Base-by-base conservation (phyloP, 352 stramenopile genomes). In the Pythium coloratum region DNA sequence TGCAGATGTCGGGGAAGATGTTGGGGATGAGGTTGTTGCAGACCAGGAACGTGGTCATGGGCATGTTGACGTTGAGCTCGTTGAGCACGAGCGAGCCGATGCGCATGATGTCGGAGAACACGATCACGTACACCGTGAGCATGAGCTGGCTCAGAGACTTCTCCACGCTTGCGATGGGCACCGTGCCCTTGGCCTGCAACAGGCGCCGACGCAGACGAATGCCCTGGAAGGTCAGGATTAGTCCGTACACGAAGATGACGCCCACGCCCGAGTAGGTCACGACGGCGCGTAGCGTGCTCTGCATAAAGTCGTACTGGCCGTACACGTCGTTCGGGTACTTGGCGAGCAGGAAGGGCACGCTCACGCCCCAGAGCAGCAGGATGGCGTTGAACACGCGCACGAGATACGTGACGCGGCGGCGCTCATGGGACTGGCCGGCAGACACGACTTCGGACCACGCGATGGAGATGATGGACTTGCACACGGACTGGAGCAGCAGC, bases 1-100 rank as follows among this genome's bases (percentile, higher is more conserved):
- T 92, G 76, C 86, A 96, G 66, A 96, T 90, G 30, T 83, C 84
- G n/a, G 88, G 86, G 66, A 96, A 94, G 57, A 95, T 84, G 66
- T 80, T 88, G 32, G 87, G 87, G 60, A 92, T 78, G 57, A 95
- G 78, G 66, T 78, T 89, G 70, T 90, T 90, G 46, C 84, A 75
- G 33, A 94, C 86, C 26, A 90, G 65, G 47, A 89, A 90, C 44
- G 82, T 78, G 28, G 80, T 79, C 61, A 96, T 82, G 60, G 87
- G 74, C 64, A 88, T 80, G 40, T 70, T 65, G 66, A 67, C 65
- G 38, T 74, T 74, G 14, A 70, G 66, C 58, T 86, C 76, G 69
- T 84, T 83, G 46, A 92, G 67, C 51, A 82, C 50, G 28, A 92
- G 73, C 53, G 82, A 87, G 46, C 83, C 26, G 42, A 96, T 73